These are phyloP conservation scores for Tulasnella sp. DNA, from an alignment of 768 basidiomycete species.

Conservation along the genomic window DNA sequence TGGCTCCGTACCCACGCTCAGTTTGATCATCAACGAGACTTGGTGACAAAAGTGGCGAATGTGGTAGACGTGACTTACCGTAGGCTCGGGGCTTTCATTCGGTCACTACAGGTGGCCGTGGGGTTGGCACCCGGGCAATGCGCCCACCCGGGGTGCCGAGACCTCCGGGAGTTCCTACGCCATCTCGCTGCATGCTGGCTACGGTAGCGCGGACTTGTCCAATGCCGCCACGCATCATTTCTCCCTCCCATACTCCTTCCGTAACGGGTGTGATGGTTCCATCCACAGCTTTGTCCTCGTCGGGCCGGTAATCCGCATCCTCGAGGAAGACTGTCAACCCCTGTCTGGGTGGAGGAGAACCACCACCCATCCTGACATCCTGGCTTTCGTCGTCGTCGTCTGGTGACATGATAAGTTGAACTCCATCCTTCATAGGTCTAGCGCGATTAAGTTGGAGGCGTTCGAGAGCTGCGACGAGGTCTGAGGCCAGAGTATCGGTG, in stretches of 20 bases:
- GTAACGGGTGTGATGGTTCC: constrained; percentile 28
- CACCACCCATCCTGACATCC: constrained; percentile 33
- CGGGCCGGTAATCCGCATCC: constrained; percentile 22
- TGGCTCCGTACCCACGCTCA: constrained; percentile 6
- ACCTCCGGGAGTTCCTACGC: neutral
- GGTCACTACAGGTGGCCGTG: constrained; percentile 13
- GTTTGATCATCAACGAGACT: constrained; percentile 16
- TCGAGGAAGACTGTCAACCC: constrained; percentile 21
- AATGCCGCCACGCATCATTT: constrained; percentile 32
- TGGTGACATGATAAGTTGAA: constrained; percentile 28
- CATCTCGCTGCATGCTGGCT: constrained; percentile 36
- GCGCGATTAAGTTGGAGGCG: constrained; percentile 51
- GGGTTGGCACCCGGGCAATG: constrained; percentile 24
- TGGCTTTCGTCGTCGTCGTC: constrained; percentile 27
- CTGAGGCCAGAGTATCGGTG: constrained; percentile 72
- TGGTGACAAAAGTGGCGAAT: neutral
- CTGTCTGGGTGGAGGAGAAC: constrained; percentile 30
- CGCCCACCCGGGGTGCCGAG: constrained; percentile 13
- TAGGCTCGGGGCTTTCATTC: neutral
- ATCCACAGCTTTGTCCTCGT: neutral
- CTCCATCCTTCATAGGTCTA: constrained; percentile 23
- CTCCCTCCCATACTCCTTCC: constrained; percentile 24
- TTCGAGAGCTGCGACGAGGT: constrained; percentile 75
- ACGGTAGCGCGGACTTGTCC: constrained; percentile 39
- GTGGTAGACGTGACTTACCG: neutral